Base-by-base conservation (phyloP, 371 early-diverging fungal genomes). In the Smittium culicis region DNA sequence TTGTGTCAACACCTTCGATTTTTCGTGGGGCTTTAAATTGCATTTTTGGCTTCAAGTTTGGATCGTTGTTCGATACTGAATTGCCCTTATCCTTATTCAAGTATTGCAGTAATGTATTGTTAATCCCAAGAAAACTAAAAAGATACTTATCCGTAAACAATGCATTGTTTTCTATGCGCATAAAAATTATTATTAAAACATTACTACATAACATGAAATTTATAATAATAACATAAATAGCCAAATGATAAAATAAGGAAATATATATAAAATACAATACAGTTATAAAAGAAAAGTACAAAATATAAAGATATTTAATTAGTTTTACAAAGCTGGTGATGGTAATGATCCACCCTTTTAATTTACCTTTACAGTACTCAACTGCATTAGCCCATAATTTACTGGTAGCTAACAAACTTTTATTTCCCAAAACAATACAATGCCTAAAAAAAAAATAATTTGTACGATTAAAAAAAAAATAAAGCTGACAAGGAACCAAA, bases 381-480 rank as follows among this genome's bases (percentile, higher is more conserved):
- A 64, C 30, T 14, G 45, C 54, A 29, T 3, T 24, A 35, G 33
- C 35, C 65, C 65, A 64, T 27, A 64, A 54, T 35, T 29, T 29
- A 45, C 35, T 45, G 2, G 14, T 5, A 20, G 16, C 34, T 25
- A 64, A 34, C 14, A 64, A 64, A 16, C 11, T 16, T 1, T 11
- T 34, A 27, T 64, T 64, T 5, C 65, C 65, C 34, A 64, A 27
- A 35, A 64, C 34, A 25, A 64, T 64, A 64, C 65, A 64, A 35
- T 64, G 65, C 28, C 62, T 62, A 62, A 8, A 62, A 5, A 24
- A 5, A 62, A 62, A n/a, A n/a, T n/a, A n/a, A n/a, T n/a, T n/a
- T n/a, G n/a, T n/a, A n/a, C n/a, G n/a, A n/a, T n/a, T n/a, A n/a
- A n/a, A n/a, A n/a, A n/a, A n/a, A n/a, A n/a, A n/a, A n/a, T n/a